Base-by-base conservation (phyloP, 805 yeast species). In the Lipomyces mesembrius region DNA sequence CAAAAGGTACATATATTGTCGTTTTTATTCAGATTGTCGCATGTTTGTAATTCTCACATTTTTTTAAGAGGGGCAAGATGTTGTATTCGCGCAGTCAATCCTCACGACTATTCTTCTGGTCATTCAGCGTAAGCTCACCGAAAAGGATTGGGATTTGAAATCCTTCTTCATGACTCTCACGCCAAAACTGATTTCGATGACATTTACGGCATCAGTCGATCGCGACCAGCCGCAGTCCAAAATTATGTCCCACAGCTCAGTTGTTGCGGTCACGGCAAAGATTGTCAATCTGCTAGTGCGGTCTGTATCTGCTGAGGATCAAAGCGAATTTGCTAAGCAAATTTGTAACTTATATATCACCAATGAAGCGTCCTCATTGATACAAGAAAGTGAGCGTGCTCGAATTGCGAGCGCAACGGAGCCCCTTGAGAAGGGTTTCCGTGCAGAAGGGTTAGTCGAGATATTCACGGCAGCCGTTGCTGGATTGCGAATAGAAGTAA, bases 61-160 rank as follows among this genome's bases (percentile, higher is more conserved):
- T 6, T 6, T 17, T 27, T 39, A 56, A 35, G 62, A 55, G 22
- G 49, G 51, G 11, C 51, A 46, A 4, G 67, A 68, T 14, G 46
- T 46, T 2, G 63, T 58, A 14, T 74, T 74, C 55, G 71, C 76
- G 4, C 69, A 68, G 35, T 66, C 74, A 2, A 67, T 77, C 4
- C 54, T 79, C 39, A 60, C 73, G 2, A 73, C 80, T 0, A 68
- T 79, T 0, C 55, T 77, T 39, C 67, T 67, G 3, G 76, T 77
- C 0, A 54, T 75, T 17, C 69, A 64, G 53, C 65, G 71, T 20
- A 63, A 73, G 34, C 14, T 39, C 11, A 14, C 32, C 4, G 73
- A 72, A 12, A 37, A 35, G 14, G 66, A 60, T 8, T 67, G 68
- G 52, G 78, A 77, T 14, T 53, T 72, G 20, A 34, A 52, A n/a